Conservation (phyloP, 2,329 filamentous ascomycete genomes). For the Gliomastix tumulicola region DNA sequence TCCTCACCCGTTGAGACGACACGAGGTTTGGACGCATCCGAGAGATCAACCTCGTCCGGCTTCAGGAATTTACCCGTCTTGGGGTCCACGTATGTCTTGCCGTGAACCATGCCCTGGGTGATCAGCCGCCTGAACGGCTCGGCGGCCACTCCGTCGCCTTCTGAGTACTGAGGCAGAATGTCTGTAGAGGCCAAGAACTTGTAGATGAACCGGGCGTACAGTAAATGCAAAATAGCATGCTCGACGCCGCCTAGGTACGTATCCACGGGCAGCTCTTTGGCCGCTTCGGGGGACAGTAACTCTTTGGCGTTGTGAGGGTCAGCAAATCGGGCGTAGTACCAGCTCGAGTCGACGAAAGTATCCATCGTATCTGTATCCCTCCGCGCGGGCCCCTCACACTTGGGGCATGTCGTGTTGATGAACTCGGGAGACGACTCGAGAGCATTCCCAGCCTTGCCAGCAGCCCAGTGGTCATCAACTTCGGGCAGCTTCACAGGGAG, state of each 20-base stretch:
- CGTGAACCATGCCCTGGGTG: slow-evolving; percentile 90
- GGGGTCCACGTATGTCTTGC: slow-evolving; percentile 73
- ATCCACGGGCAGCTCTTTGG: slow-evolving; percentile 66
- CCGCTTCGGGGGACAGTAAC: slow-evolving; percentile 55
- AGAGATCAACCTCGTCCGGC: slow-evolving; percentile 65
- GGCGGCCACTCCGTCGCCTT: slow-evolving; percentile 26
- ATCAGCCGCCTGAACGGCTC: slow-evolving; percentile 82
- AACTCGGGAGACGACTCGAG: slow-evolving; percentile 66
- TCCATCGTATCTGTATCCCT: slow-evolving; percentile 95
- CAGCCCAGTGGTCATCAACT: slow-evolving; percentile 60
- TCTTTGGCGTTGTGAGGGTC: slow-evolving; percentile 58
- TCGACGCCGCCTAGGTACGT: slow-evolving; percentile 87
- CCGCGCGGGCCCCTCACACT: slow-evolving; percentile 62
- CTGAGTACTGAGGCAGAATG: slow-evolving; percentile 32
- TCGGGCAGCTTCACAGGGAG: slow-evolving; percentile 71
- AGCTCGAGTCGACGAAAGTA: slow-evolving; percentile 91
- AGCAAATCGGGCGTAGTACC: slow-evolving; percentile 81
- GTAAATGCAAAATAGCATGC: slow-evolving; percentile 82
- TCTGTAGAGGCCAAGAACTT: slow-evolving; percentile 66
- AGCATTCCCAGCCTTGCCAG: slow-evolving; percentile 68
- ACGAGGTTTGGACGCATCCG: slow-evolving; percentile 45
- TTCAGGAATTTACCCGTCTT: slow-evolving; percentile 68
- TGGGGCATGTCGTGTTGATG: slow-evolving; percentile 69
- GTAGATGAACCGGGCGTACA: slow-evolving; percentile 86
- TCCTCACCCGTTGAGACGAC: slow-evolving; percentile 53